These are phyloP conservation scores for Gossypium ekmanianum DNA, from an alignment of 345 rosid species.

Conservation along the genomic window DNA sequence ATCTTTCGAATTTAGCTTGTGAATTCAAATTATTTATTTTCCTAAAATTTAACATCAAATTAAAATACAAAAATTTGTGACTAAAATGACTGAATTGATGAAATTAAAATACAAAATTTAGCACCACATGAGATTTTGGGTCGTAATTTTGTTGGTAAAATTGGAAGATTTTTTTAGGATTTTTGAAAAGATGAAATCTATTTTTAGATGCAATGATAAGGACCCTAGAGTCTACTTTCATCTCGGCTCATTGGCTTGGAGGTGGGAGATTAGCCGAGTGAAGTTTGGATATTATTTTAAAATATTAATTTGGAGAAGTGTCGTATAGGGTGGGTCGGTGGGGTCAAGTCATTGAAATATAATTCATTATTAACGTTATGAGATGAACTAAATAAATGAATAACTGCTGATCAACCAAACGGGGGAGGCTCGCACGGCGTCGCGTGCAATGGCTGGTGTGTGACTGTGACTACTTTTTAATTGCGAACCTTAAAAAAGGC, in stretches of 20 bases:
- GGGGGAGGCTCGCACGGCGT: slow-evolving; percentile 35
- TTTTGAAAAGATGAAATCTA: too few species aligned
- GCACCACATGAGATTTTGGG: too few species aligned
- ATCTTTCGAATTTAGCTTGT: too few species aligned
- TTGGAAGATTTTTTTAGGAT: too few species aligned
- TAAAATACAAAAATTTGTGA: too few species aligned
- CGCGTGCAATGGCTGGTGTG: slow-evolving; percentile 45
- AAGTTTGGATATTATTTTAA: background rate
- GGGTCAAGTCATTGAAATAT: slow-evolving; percentile 21
- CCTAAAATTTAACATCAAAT: too few species aligned
- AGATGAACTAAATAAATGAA: background rate
- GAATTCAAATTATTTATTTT: too few species aligned
- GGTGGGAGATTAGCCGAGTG: background rate
- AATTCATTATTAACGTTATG: background rate
- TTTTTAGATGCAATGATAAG: background rate
- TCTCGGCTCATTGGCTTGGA: background rate
- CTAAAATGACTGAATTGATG: too few species aligned
- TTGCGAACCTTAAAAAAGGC: slow-evolving; percentile 29
- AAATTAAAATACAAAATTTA: too few species aligned
- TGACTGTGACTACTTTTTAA: slow-evolving; percentile 9
- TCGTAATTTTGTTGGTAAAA: too few species aligned
- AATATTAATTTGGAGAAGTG: slow-evolving; percentile 40
- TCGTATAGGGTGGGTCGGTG: slow-evolving; percentile 43
- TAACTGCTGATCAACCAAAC: slow-evolving; percentile 49
- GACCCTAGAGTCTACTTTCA: background rate